A percentile compares a stretch with the other conserved stretches of the same genome.
Conservation (phyloP, 345 rosid species). For the Durio zibethinus region DNA sequence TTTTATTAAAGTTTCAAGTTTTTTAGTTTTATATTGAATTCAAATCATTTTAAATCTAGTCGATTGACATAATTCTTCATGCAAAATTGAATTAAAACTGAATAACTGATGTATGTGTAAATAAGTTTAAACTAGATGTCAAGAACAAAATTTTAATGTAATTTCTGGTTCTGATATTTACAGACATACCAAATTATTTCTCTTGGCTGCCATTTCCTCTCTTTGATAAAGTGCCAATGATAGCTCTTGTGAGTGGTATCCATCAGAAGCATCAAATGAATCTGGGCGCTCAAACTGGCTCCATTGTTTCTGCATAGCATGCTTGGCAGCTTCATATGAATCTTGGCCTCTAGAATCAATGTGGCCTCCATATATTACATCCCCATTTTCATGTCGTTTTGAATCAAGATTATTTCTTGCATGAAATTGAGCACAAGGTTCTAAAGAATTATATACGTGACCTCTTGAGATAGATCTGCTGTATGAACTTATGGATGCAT, state of each 20-base stretch:
- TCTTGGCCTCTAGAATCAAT: conserved; percentile 53
- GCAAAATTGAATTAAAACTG: conserved; percentile 18
- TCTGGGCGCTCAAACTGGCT: conserved; percentile 76
- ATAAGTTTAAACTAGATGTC: conserved; percentile 20
- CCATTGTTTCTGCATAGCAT: conserved; percentile 63
- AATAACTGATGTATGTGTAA: conserved; percentile 6
- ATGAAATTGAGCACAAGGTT: conserved; percentile 42
- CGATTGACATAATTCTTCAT: background rate
- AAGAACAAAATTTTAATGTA: conserved; percentile 11
- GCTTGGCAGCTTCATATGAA: conserved; percentile 52
- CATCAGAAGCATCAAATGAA: conserved; percentile 84
- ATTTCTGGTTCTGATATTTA: conserved; percentile 28
- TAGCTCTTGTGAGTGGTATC: conserved; percentile 83
- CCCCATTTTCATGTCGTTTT: conserved; percentile 38
- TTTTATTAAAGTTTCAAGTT: background rate
- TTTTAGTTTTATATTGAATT: background rate
- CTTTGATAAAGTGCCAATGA: conserved; percentile 63
- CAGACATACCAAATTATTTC: conserved; percentile 62
- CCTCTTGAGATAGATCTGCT: conserved; percentile 63
- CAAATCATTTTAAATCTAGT: background rate
- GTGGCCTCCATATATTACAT: conserved; percentile 31
- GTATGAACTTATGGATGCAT: conserved; percentile 50
- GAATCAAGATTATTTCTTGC: conserved; percentile 42
- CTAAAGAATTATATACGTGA: conserved; percentile 44
- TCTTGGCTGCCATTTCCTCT: conserved; percentile 61